These are phyloP conservation scores for Neofusicoccum cordaticola DNA, from an alignment of 2,329 filamentous ascomycete genomes.

Conservation along the genomic window DNA sequence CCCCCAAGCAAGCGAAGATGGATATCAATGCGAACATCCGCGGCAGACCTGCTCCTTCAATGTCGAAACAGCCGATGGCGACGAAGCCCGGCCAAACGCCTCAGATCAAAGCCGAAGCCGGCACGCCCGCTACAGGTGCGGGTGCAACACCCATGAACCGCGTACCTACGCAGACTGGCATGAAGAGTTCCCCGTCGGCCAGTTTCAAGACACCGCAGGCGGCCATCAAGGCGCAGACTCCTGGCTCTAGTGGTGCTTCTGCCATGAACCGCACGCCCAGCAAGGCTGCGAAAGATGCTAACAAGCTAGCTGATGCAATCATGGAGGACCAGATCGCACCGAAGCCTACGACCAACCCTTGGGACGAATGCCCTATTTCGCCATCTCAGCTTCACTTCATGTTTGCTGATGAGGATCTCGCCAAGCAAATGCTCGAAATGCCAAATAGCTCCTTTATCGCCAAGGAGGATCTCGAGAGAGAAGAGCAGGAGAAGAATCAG, in stretches of 20 bases:
- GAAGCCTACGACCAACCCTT: not conserved
- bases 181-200: slow-evolving; percentile 36
- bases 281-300: slow-evolving; percentile 6
- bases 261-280: slow-evolving; percentile 16
- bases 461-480: slow-evolving; percentile 17
- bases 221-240: slow-evolving; percentile 33
- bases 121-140: slow-evolving; percentile 33
- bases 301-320: not conserved
- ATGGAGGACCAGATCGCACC: not conserved
- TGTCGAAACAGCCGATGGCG: slow-evolving; percentile 26
- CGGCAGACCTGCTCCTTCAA: slow-evolving; percentile 21
- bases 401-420: slow-evolving; percentile 14
- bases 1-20: slow-evolving; percentile 36
- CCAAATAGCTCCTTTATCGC: slow-evolving; percentile 12
- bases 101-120: slow-evolving; percentile 29
- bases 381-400: slow-evolving; percentile 4
- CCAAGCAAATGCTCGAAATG: slow-evolving; percentile 8
- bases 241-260: slow-evolving; percentile 24
- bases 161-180: slow-evolving; percentile 35
- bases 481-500: slow-evolving; percentile 23
- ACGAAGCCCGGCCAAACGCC: slow-evolving; percentile 35
- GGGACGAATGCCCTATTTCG: slow-evolving; percentile 14
- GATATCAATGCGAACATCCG: slow-evolving; percentile 27
- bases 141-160: slow-evolving; percentile 38
- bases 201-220: slow-evolving; percentile 38